Percentiles rank a stretch among this genome's conserved stretches.
phyloP scores from a whole-genome alignment of 495 filamentous ascomycete genomes.

The Lepraria neglecta region DNA sequence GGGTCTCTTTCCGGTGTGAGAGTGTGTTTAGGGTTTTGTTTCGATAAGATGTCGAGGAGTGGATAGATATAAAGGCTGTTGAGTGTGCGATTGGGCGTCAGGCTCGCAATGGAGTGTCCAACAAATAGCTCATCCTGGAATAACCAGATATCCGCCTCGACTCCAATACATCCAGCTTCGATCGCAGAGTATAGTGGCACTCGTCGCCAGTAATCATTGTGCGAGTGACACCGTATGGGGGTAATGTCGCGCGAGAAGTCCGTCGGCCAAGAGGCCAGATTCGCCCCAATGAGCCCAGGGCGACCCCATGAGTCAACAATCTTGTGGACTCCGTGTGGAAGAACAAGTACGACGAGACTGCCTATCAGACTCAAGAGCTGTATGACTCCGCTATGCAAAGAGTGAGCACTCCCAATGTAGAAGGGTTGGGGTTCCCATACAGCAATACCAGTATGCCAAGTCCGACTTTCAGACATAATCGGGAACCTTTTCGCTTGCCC shows the following conservation, averaged over 20 bases:
- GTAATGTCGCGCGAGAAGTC: conserved; percentile 66
- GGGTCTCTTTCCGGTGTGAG: conserved; percentile 15
- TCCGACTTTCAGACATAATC: conserved; percentile 16
- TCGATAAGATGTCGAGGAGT: conserved; percentile 46
- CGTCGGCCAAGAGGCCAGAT: conserved; percentile 60
- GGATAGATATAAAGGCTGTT: conserved; percentile 53
- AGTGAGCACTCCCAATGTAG: conserved; percentile 8
- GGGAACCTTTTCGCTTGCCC: conserved; percentile 4
- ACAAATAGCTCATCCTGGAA: conserved; percentile 60
- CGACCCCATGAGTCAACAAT: conserved; percentile 50
- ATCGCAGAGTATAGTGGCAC: conserved; percentile 65
- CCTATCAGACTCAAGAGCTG: conserved; percentile 48
- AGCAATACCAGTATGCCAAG: conserved; percentile 21
- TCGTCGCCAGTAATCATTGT: conserved; percentile 85
- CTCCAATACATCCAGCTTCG: conserved; percentile 59
- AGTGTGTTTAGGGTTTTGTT: conserved; percentile 36
- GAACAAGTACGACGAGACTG: conserved; percentile 47
- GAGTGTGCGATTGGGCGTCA: conserved; percentile 47
- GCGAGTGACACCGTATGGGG: conserved; percentile 69
- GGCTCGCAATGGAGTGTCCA: conserved; percentile 48
- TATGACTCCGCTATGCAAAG: conserved; percentile 37
- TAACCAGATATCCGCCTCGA: conserved; percentile 88
- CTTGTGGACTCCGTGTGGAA: conserved; percentile 51
- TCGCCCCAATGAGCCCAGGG: conserved; percentile 42
- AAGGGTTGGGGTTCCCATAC: conserved; percentile 2